Conservation (phyloP, 495 filamentous ascomycete genomes). For the Penicillium egyptiacum region DNA sequence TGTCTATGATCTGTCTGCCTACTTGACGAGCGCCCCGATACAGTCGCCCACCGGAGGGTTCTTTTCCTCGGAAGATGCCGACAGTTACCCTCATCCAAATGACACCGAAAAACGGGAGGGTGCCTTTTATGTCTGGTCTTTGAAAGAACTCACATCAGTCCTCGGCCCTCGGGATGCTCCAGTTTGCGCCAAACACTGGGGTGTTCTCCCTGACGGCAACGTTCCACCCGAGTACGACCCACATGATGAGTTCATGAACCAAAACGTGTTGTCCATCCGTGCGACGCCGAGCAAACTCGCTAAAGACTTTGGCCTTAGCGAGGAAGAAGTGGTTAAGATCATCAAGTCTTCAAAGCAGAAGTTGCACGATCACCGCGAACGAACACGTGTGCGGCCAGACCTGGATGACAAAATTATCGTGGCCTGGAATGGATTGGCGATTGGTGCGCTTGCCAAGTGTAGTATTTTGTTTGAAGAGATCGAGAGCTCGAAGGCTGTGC, state of each 20-base stretch:
- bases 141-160: slow-evolving; percentile 79
- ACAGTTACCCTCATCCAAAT: slow-evolving; percentile 71
- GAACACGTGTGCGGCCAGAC: slow-evolving; percentile 72
- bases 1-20: slow-evolving; percentile 80
- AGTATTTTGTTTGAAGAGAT: slow-evolving; percentile 63
- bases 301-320: slow-evolving; percentile 73
- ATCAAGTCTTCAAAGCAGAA: slow-evolving; percentile 67
- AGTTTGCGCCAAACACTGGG: slow-evolving; percentile 81
- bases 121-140: slow-evolving; percentile 93
- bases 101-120: slow-evolving; percentile 89
- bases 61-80: slow-evolving; percentile 87
- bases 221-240: slow-evolving; percentile 80
- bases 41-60: slow-evolving; percentile 71
- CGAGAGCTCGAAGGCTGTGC: slow-evolving; percentile 54
- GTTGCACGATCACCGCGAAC: slow-evolving; percentile 70
- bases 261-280: slow-evolving; percentile 60
- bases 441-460: slow-evolving; percentile 75
- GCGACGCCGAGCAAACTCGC: slow-evolving; percentile 66
- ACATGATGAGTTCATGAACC: slow-evolving; percentile 89
- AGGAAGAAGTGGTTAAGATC: slow-evolving; percentile 69
- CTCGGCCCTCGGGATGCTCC: slow-evolving; percentile 68
- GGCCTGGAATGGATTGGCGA: slow-evolving; percentile 86
- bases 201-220: slow-evolving; percentile 85
- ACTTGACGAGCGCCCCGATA: slow-evolving; percentile 68
- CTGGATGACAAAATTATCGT: slow-evolving; percentile 91